A percentile compares a stretch with the other conserved stretches of the same genome.
Conservation (phyloP, 345 rosid species). For the Eucalyptus marginata region DNA sequence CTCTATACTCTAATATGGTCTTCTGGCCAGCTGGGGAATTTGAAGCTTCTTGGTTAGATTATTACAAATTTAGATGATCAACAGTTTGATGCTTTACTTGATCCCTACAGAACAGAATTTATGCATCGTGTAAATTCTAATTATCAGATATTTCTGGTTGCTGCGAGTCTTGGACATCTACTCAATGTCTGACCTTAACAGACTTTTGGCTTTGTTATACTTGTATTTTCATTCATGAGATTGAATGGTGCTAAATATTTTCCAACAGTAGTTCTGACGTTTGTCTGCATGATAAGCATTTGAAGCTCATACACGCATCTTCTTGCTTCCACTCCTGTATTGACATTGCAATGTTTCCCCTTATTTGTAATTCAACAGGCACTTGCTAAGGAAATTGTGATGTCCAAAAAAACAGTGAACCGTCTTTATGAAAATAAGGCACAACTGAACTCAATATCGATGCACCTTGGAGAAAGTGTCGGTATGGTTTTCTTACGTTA, state of each 20-base stretch:
- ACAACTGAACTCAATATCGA: slow-evolving; percentile 87
- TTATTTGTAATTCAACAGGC: slow-evolving; percentile 27
- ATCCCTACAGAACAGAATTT: not conserved
- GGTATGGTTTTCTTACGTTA: slow-evolving; percentile 27
- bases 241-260: not conserved
- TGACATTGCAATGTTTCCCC: no score
- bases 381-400: slow-evolving; percentile 78
- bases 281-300: not conserved
- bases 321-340: not conserved
- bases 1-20: not conserved
- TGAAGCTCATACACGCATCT: not conserved
- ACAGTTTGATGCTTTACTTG: not conserved
- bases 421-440: slow-evolving; percentile 88
- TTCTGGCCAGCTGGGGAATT: not conserved
- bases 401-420: slow-evolving; percentile 72
- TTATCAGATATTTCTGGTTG: not conserved
- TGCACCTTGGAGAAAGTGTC: slow-evolving; percentile 95
- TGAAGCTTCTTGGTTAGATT: not conserved
- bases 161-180: not conserved
- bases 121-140: not conserved
- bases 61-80: not conserved
- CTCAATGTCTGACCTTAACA: not conserved
- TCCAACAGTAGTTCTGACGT: not conserved
- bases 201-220: not conserved
- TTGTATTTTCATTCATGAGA: not conserved